Base-by-base conservation (phyloP, 2,329 filamentous ascomycete species). In the Sclerotinia minor region DNA sequence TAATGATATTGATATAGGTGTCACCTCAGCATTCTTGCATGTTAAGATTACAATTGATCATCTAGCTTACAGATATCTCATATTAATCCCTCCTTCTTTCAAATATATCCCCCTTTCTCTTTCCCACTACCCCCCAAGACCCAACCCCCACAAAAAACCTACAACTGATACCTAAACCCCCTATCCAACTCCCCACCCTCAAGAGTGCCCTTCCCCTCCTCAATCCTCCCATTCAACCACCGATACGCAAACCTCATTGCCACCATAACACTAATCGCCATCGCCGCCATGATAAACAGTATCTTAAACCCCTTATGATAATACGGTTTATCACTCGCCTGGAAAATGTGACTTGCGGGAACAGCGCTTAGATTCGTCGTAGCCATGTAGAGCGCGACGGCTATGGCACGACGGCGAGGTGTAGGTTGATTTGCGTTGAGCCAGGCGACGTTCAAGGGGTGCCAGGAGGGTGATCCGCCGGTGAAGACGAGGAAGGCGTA, bases 401-500 rank as follows among this genome's bases (percentile, higher is more conserved):
- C 64, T 2, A 67, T 67, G 7, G 64, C 64, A 35, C 64, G 64
- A 29, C 64, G 54, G 11, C 64, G 54, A 15, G 64, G 64, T 0
- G 64, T 67, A 2, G 64, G 45, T 49, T 67, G 64, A 19, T 67
- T 67, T 15, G 64, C 64, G 19, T 53, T 60, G 13, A 67, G 64
- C 64, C 64, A 67, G 24, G 64, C 64, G 15, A 67, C 64, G 35
- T 67, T 67, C n/a, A 67, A 47, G n/a, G 64, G 64, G 6, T 61
- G 64, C 64, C 64, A 67, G 32, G 64, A 67, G 44, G 64, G 64
- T 0, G 64, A 61, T 9, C 64, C 64, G 3, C 45, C 55, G 1
- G 64, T 67, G 45, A 67, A 67, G 13, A 67, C 64, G 24, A 67
- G 64, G 35, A 67, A 61, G 35, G 64, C 64, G 55, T 67, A 67